Evolutionary conservation across 73 alveolate species (phyloP), one percentile per base, ranked within the genome.

Genomic region (Durusdinium trenchii): DNA sequence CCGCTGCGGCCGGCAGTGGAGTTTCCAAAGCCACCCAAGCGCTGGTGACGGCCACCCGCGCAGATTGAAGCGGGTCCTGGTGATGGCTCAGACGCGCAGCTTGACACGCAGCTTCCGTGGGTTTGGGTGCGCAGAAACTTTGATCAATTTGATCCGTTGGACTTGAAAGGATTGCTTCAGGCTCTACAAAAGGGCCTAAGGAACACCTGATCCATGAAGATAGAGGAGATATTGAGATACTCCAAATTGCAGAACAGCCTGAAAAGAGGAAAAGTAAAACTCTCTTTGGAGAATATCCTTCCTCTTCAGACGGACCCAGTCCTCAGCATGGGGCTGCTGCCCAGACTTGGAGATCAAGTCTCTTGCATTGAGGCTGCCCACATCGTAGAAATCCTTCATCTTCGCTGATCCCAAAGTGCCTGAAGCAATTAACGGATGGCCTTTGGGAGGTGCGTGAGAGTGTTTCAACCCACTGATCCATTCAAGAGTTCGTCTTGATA

Each of bases 321-420:
- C 75, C 16, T 50, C n/a, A 6, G 93, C 51, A 18, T 50, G n/a
- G 20, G 71, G 71, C 48, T n/a, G 36, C 50, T 50, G 93, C 38
- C 75, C 75, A 47, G 93, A 83, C n/a, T 73, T 83, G 69, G 69
- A 46, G 64, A 79, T 87, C 40, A 48, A 84, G 26, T 60, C 85
- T 47, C 97, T 75, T 14, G 97, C 97, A 50, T 90, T 90, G 40
- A 90, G 97, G 57, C 97, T 90, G 40, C 97, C 97, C 43, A 90
- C 87, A 4, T 78, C 97, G 57, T 62, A 90, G 97, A 90, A 90
- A 48, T 90, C 97, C 46, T 75, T 75, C 10, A 87, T n/a, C 73
- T 51, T 83, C 16, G 93, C 93, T 14, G 64, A 54, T 9, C 28
- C 9, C 28, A 12, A 20, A 20, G 64, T 54, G 28, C 64, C 64